phyloP scores from a whole-genome alignment of 352 stramenopile species.

The Globisporangium cederbergense region DNA sequence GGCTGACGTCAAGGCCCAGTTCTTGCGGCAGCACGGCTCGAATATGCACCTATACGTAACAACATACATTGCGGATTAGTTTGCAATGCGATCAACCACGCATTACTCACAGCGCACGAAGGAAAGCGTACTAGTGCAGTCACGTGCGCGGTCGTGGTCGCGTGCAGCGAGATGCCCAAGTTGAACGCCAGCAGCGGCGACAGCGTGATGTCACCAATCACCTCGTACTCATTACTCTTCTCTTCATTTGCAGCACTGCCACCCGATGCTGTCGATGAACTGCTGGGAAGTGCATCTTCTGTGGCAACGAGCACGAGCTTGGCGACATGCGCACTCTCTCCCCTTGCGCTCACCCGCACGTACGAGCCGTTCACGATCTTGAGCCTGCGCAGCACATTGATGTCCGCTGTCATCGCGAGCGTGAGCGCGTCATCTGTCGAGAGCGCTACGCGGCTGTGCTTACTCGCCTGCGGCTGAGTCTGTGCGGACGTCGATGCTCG shows the following conservation, averaged over 20 bases:
- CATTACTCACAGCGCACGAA: neutral
- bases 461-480: neutral
- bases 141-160: slow-evolving; percentile 23
- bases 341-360: slow-evolving; percentile 27
- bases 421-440: slow-evolving; percentile 28
- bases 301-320: slow-evolving; percentile 27
- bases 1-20: slow-evolving; percentile 31
- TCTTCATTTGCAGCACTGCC: neutral
- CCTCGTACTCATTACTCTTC: neutral
- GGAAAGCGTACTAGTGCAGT: slow-evolving; percentile 25
- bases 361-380: slow-evolving; percentile 50
- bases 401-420: slow-evolving; percentile 33
- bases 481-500: neutral
- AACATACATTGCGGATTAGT: neutral
- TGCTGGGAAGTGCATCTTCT: slow-evolving; percentile 8
- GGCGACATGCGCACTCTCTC: slow-evolving; percentile 25
- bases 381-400: slow-evolving; percentile 39
- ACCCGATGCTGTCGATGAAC: slow-evolving; percentile 3
- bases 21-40: slow-evolving; percentile 36
- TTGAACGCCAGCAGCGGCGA: slow-evolving; percentile 79
- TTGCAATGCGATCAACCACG: neutral
- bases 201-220: slow-evolving; percentile 33
- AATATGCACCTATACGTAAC: slow-evolving; percentile 32
- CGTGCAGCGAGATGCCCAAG: slow-evolving; percentile 48
- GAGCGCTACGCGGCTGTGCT: neutral